Percentiles rank a stretch among this genome's conserved stretches.
Evolutionary conservation across 768 basidiomycete genomes (phyloP).

Genomic region (Chalciporus chontae): DNA sequence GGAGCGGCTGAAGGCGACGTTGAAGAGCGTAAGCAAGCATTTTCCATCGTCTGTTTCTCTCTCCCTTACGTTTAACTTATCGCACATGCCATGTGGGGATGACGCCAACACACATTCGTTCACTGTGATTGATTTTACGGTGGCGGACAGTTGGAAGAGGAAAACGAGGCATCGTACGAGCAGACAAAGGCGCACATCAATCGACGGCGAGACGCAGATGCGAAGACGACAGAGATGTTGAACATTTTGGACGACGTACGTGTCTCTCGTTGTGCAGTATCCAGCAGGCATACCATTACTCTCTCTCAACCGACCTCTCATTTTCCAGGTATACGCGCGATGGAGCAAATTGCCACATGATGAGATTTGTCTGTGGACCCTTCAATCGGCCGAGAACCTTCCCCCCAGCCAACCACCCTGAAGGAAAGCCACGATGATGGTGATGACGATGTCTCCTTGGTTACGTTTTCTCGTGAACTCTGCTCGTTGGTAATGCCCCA

Average conservation of each 20-base stretch:
- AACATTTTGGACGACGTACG: conserved; percentile 53
- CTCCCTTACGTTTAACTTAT: background rate
- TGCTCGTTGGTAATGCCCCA: too few species aligned
- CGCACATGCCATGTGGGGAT: background rate
- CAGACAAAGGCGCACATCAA: conserved; percentile 48
- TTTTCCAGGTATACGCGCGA: conserved; percentile 40
- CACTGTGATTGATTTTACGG: background rate
- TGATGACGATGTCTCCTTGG: too few species aligned
- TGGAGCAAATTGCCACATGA: conserved; percentile 59
- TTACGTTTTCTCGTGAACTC: too few species aligned
- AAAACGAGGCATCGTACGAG: conserved; percentile 47
- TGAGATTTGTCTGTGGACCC: conserved; percentile 53
- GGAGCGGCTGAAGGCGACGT: conserved; percentile 34
- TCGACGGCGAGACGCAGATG: conserved; percentile 44
- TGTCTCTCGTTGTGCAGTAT: background rate
- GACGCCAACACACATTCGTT: too few species aligned
- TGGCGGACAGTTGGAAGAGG: conserved; percentile 48
- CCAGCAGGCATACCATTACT: too few species aligned
- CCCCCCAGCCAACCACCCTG: conserved; percentile 27
- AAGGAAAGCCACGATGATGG: background rate
- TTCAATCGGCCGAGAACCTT: conserved; percentile 37
- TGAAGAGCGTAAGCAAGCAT: conserved; percentile 34
- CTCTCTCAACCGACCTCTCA: conserved; percentile 5
- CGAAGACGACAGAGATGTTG: conserved; percentile 44
- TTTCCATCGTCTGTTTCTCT: background rate